phyloP scores from a whole-genome alignment of 2,329 filamentous ascomycete genomes.

The Curvularia spicifera region DNA sequence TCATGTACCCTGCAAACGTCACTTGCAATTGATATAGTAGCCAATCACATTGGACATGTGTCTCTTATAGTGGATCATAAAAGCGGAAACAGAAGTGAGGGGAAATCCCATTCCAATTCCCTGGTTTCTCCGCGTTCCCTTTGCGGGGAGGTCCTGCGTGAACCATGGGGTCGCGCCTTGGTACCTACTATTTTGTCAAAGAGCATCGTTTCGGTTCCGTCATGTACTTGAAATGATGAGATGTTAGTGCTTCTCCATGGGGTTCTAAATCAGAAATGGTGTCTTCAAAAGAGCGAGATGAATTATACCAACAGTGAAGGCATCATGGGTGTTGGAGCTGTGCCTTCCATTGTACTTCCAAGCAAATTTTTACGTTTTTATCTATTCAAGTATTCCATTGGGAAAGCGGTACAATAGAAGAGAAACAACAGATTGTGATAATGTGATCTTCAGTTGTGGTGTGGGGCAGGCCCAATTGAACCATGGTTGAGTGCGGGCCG shows the following conservation, averaged over 20 bases:
- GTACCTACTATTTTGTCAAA: neutral
- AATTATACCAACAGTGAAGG: neutral
- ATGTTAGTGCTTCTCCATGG: neutral
- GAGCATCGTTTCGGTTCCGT: neutral
- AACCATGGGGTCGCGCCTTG: neutral
- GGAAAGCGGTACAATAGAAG: too few relatives aligned
- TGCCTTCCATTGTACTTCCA: too few relatives aligned
- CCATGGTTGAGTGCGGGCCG: constrained; percentile 16
- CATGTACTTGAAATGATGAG: constrained; percentile 1
- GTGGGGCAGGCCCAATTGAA: neutral
- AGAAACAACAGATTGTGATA: neutral
- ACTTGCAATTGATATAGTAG: neutral
- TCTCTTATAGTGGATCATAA: neutral
- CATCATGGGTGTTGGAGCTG: neutral
- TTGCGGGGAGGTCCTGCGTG: neutral
- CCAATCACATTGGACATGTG: neutral
- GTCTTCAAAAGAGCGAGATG: neutral
- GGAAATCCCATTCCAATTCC: neutral
- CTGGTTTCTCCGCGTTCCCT: neutral
- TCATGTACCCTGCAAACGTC: neutral
- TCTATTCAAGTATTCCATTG: too few relatives aligned
- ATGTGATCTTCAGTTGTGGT: neutral
- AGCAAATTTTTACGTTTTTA: neutral
- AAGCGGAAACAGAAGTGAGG: neutral
- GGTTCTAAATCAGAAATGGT: neutral